Base-by-base conservation (phyloP, 495 filamentous ascomycete genomes). In the Aspergillus steynii region DNA sequence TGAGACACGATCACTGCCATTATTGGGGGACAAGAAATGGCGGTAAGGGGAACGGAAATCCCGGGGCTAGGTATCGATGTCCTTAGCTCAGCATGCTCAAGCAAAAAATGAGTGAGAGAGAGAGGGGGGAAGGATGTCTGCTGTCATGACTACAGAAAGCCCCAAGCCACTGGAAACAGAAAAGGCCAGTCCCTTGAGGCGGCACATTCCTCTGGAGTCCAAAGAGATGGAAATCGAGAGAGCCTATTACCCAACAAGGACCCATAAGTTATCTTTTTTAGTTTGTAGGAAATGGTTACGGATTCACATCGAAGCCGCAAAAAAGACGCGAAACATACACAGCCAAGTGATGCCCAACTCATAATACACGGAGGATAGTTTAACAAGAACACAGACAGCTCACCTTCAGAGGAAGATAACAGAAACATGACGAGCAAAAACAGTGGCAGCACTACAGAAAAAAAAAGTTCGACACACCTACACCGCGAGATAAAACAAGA, bases 1-100 rank as follows among this genome's bases (percentile, higher is more conserved):
- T 59, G 58, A 29, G 62, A 60, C 62, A 65, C 59, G 59, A 62
- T 29, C 56, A 46, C 55, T 26, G 28, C 46, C 65, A 53, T 67
- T 56, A 64, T 67, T 61, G 62, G 64, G 59, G 61, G 59, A 58
- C 15, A 20, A 56, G 59, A 62, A 69, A 48, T 66, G 62, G 67
- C 64, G 67, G 67, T 69, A 69, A 69, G 59, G 49, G 50, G 52
- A 61, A 12, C 12, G 37, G 37, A 42, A 42, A 15, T 42, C 37
- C 58, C 54, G 57, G 53, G 29, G 37, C 60, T 61, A 61, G 59
- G 54, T 59, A 61, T 56, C 45, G 51, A 57, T 42, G 60, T 55
- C 64, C 53, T 62, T 66, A 63, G 57, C 64, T 45, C 48, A 63
- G 50, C 53, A 45, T 45, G 49, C 53, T 50, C 15, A 54, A 27